These are phyloP conservation scores for Solanum neorickii DNA, from an alignment of 257 asterid species.

Conservation along the genomic window DNA sequence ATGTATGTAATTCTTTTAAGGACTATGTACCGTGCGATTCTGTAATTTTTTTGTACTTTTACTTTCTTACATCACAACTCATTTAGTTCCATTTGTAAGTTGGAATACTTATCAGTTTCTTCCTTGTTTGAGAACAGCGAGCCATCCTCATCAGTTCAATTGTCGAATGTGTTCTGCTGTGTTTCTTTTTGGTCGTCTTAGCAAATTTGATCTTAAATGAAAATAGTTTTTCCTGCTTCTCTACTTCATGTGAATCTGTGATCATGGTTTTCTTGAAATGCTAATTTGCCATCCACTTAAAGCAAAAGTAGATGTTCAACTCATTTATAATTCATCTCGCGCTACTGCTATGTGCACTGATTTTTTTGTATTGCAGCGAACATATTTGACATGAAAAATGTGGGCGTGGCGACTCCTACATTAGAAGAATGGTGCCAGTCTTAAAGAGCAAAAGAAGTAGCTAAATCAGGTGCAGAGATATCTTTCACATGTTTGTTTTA, in stretches of 20 bases:
- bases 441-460: neutral
- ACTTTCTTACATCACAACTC: neutral
- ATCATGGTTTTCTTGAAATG: neutral
- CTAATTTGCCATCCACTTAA: neutral
- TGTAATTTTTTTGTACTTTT: neutral
- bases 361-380: constrained; percentile 37
- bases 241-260: neutral
- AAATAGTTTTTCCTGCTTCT: neutral
- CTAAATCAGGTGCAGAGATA: neutral
- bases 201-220: neutral
- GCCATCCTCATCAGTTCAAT: neutral
- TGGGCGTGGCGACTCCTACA: constrained; percentile 56
- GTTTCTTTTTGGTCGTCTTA: neutral
- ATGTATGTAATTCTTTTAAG: neutral
- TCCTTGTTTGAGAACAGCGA: neutral
- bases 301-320: neutral
- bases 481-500: neutral
- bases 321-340: neutral
- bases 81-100: neutral
- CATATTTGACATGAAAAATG: constrained; percentile 50
- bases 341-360: neutral
- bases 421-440: constrained; percentile 56
- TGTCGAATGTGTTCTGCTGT: neutral
- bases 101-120: neutral
- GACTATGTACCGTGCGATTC: neutral